A percentile compares a stretch with the other conserved stretches of the same genome.
Conservation (phyloP, 352 stramenopile species). For the Phytophthora hybrid region DNA sequence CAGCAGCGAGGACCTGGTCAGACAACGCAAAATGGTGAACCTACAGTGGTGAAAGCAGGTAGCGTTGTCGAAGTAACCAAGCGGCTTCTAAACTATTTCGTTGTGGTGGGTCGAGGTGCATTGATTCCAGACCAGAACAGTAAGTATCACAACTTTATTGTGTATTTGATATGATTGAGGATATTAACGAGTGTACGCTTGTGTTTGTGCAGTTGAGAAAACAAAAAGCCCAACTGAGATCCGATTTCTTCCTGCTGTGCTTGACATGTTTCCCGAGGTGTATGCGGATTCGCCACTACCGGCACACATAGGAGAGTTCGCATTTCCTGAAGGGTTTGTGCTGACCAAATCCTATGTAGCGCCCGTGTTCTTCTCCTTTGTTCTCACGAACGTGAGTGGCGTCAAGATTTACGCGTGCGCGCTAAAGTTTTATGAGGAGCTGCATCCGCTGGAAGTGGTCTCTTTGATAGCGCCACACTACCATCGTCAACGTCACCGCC, state of each 20-base stretch:
- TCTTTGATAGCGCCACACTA: conserved; percentile 69
- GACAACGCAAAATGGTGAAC: conserved; percentile 39
- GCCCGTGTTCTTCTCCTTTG: conserved; percentile 85
- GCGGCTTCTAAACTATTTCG: conserved; percentile 87
- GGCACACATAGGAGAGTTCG: conserved; percentile 78
- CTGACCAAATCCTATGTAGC: conserved; percentile 64
- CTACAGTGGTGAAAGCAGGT: conserved; percentile 49
- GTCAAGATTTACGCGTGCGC: conserved; percentile 85
- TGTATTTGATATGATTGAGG: not conserved
- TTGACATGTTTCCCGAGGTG: conserved; percentile 74
- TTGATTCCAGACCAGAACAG: conserved; percentile 70
- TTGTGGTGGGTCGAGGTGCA: conserved; percentile 71
- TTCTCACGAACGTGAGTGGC: conserved; percentile 84
- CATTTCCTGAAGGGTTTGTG: conserved; percentile 79
- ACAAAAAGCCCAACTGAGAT: conserved; percentile 78
- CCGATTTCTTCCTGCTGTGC: conserved; percentile 67
- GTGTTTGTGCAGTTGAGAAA: conserved; percentile 61
- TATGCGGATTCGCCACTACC: conserved; percentile 67
- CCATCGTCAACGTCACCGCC: conserved; percentile 45
- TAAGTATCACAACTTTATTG: conserved; percentile 38
- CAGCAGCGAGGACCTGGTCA: conserved; percentile 47
- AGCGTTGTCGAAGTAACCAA: conserved; percentile 81
- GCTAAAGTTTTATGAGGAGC: conserved; percentile 85
- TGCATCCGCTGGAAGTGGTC: conserved; percentile 83
- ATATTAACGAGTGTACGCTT: conserved; percentile 8